These are phyloP conservation scores for Tuber borchii DNA, from an alignment of 495 filamentous ascomycete genomes.

Conservation along the genomic window DNA sequence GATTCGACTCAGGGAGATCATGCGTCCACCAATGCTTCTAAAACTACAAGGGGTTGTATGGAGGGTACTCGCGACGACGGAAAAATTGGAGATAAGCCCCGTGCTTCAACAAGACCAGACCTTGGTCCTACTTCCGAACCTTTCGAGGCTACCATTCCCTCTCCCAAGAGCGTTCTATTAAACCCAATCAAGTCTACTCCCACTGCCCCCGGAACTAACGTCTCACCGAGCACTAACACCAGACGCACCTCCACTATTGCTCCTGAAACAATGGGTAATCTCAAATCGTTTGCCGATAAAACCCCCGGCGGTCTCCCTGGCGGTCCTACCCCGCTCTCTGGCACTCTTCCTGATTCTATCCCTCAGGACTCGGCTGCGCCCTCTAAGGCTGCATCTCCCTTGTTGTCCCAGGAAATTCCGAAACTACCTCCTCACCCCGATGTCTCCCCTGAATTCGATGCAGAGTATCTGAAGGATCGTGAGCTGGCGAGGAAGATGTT, in stretches of 20 bases:
- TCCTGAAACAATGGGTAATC: not conserved
- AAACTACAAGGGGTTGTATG: not conserved
- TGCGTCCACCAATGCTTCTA: not conserved
- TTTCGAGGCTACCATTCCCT: not conserved
- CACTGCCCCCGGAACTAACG: not conserved
- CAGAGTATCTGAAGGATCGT: not conserved
- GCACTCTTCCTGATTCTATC: not conserved
- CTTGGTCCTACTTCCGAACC: not conserved
- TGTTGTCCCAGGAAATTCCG: not conserved
- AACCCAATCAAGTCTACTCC: not conserved
- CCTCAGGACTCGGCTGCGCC: not conserved
- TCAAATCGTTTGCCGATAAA: not conserved
- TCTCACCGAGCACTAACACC: not conserved
- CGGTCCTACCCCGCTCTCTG: not conserved
- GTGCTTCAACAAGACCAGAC: too few relatives aligned
- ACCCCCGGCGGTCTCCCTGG: not conserved
- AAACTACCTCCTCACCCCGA: not conserved
- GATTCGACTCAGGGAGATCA: not conserved
- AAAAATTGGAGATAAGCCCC: not conserved
- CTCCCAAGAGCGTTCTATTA: not conserved
- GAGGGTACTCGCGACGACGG: not conserved
- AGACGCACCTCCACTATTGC: not conserved
- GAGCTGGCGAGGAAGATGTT: not conserved
- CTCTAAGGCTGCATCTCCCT: not conserved
- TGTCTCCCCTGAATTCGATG: not conserved